Evolutionary conservation across 116 monocot genomes (phyloP), one percentile per base, ranked within the genome.

Genomic region (Iris pallida): DNA sequence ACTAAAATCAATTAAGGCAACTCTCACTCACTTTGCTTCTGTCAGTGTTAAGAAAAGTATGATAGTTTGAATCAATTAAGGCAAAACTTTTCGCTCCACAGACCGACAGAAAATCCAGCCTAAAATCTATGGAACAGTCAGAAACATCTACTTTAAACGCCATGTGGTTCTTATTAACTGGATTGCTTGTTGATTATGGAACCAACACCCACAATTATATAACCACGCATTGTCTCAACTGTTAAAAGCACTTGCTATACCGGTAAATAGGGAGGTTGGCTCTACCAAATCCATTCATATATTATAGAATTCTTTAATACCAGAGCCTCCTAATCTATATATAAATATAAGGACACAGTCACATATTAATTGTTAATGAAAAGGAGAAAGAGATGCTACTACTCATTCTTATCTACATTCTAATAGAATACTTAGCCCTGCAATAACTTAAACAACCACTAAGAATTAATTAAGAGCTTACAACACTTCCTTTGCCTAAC

Each of bases 371-470:
- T 30, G 30, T 3, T 30, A 3, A 3, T 3, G 2, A 30, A 30
- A 30, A 30, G n/a, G n/a, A 30, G 30, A 30, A 61, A 45, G 44
- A 61, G 45, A 61, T 44, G 45, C 3, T 30, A 1, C 30, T 30
- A n/a, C n/a, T 57, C 58, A 58, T 58, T 58, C 58, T 58, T 58
- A 58, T 58, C 58, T 58, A 58, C 58, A 58, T 10, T 58, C 16
- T 48, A 51, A 49, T 20, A 20, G 51, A 65, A 45, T 51, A 48
- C 20, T 4, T 7, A 65, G 6, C 47, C 53, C 8, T 15, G 7
- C 54, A 67, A 55, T 55, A 42, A 41, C 40, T 8, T n/a, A 13
- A 51, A 30, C n/a, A n/a, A 30, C 30, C 0, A 1, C 4, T 51
- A 9, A 51, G 13, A 13, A 52, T 67, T 30, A 30, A 30, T n/a